Percentiles rank a stretch among this genome's conserved stretches.
These are phyloP conservation scores for Typha latifolia DNA, from an alignment of 176 grass and related monocot species.

Conservation along the genomic window DNA sequence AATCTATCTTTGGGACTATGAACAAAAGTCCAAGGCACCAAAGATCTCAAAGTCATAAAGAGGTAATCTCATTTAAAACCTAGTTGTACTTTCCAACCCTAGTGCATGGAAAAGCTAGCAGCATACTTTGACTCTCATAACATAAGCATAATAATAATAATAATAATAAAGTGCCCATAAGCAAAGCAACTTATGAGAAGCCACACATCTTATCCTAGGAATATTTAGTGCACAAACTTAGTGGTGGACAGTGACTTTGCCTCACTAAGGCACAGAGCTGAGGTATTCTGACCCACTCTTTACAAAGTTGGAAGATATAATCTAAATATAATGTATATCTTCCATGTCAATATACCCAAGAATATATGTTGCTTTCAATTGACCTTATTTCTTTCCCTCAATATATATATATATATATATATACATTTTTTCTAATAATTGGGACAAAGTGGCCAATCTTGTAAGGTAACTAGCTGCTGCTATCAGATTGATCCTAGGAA, in stretches of 20 bases:
- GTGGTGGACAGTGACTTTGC: neutral
- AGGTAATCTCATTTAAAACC: too few species aligned
- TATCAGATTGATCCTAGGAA: neutral
- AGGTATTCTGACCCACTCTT: neutral
- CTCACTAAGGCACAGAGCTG: neutral
- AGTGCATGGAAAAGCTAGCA: neutral
- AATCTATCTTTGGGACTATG: too few species aligned
- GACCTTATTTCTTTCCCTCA: neutral
- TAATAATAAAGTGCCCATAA: neutral
- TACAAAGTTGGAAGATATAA: neutral
- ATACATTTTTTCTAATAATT: neutral
- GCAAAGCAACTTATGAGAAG: neutral
- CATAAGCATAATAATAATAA: too few species aligned
- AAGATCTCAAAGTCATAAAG: too few species aligned
- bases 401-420: neutral
- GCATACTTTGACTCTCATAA: neutral
- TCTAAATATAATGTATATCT: neutral
- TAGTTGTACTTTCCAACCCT: too few species aligned
- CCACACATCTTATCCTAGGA: neutral
- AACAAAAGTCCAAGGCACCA: too few species aligned
- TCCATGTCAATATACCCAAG: neutral
- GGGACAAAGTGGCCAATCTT: neutral
- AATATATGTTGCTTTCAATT: neutral
- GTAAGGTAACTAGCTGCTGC: neutral
- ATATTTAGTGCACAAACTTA: neutral